A percentile compares a stretch with the other conserved stretches of the same genome.
phyloP scores from a whole-genome alignment of 2,329 filamentous ascomycete genomes.

The Colletotrichum tamarilloi region DNA sequence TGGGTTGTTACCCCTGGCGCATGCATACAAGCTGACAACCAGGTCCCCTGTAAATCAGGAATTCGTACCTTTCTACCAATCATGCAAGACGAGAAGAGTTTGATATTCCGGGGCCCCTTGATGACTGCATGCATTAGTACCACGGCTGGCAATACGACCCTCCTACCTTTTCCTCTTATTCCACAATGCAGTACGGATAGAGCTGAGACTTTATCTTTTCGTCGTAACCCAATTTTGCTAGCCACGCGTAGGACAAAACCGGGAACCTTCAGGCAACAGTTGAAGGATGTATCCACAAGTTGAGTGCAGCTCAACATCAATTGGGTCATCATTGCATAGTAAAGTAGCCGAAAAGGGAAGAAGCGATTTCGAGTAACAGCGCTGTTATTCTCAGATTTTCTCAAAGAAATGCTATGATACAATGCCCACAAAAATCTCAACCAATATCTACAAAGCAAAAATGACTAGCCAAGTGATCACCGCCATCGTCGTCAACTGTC shows the following conservation, averaged over 20 bases:
- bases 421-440: background rate
- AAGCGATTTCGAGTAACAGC: conserved; percentile 1
- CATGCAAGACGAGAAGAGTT: background rate
- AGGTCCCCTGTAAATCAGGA: background rate
- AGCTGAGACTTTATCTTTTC: background rate
- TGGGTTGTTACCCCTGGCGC: background rate
- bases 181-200: no score
- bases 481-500: background rate
- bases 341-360: background rate
- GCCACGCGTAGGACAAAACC: background rate
- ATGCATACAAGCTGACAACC: background rate
- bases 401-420: conserved; percentile 7
- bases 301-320: background rate
- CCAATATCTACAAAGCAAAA: conserved; percentile 11
- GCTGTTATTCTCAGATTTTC: conserved; percentile 25
- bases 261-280: background rate
- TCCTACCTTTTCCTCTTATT: background rate
- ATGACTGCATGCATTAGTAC: background rate
- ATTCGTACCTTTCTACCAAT: background rate
- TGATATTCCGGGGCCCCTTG: background rate
- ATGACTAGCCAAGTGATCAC: background rate
- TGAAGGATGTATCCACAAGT: background rate
- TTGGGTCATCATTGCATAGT: background rate
- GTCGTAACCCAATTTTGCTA: background rate
- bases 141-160: background rate